Percentiles rank a stretch among this genome's conserved stretches.
These are phyloP conservation scores for Thymus mandschuricus DNA, from an alignment of 257 asterid genomes.

Conservation along the genomic window DNA sequence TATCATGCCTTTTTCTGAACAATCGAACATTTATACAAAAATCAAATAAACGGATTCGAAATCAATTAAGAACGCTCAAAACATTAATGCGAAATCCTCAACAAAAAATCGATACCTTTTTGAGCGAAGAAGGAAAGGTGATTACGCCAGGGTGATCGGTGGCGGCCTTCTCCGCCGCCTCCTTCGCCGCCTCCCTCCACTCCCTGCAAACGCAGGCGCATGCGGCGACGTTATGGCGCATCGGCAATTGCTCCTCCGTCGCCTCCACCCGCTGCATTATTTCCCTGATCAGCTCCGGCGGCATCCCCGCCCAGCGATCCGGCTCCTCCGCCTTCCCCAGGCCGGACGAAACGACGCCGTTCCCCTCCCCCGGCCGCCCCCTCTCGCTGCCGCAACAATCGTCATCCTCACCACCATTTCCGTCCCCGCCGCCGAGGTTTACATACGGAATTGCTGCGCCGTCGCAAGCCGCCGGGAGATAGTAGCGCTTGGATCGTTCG, in stretches of 20 bases:
- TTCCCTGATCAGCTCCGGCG: constrained; percentile 78
- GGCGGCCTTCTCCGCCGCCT: constrained; percentile 58
- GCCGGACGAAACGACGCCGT: constrained; percentile 29
- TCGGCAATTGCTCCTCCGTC: constrained; percentile 72
- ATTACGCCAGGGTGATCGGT: constrained; percentile 59
- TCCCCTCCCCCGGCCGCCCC: constrained; percentile 4
- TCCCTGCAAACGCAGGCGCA: constrained; percentile 86
- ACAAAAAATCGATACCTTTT: constrained; percentile 49
- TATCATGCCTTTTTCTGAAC: no score
- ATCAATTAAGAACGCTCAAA: background rate
- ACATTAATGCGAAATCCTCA: background rate
- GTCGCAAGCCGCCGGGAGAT: constrained; percentile 19
- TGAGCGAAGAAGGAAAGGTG: constrained; percentile 90
- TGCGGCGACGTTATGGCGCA: constrained; percentile 73
- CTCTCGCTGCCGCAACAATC: constrained; percentile 5
- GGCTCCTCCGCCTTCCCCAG: constrained; percentile 23
- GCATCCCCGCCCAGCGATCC: constrained; percentile 65
- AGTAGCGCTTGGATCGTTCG: constrained; percentile 37
- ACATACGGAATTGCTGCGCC: background rate
- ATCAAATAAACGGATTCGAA: background rate
- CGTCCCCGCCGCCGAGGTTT: constrained; percentile 30
- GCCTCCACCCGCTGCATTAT: constrained; percentile 78
- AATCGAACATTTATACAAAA: background rate
- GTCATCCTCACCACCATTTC: constrained; percentile 17
- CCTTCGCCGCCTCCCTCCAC: constrained; percentile 81